These are phyloP conservation scores for Rhodamnia rubescens DNA, from an alignment of 345 rosid genomes.

Conservation along the genomic window DNA sequence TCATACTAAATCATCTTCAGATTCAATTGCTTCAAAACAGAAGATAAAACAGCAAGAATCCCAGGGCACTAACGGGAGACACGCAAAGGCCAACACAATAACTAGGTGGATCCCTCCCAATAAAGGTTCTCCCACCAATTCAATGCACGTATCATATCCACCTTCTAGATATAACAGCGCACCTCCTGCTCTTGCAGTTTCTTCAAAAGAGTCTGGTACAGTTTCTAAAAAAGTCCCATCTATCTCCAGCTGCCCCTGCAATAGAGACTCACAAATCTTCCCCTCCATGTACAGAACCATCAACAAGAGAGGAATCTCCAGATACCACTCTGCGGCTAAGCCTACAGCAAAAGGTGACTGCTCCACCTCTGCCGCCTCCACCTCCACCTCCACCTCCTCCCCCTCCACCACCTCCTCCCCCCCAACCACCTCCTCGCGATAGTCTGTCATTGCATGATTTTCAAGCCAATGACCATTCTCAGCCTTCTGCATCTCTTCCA, in stretches of 20 bases:
- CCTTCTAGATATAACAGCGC: conserved; percentile 75
- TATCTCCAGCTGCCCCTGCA: conserved; percentile 15
- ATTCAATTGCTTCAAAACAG: conserved; percentile 31
- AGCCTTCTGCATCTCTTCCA: conserved; percentile 8
- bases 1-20: conserved; percentile 38
- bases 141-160: conserved; percentile 75
- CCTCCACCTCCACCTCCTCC: conserved; percentile 8
- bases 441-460: not conserved
- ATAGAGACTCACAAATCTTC: conserved; percentile 27
- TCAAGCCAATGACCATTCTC: not conserved
- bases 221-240: conserved; percentile 22
- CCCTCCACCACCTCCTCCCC: conserved; percentile 18
- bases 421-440: not conserved
- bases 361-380: conserved; percentile 15
- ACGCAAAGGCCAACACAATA: conserved; percentile 60
- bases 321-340: conserved; percentile 5
- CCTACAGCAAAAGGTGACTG: conserved; percentile 9
- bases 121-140: conserved; percentile 66
- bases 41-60: conserved; percentile 59
- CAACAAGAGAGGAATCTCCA: conserved; percentile 6
- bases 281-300: conserved; percentile 18
- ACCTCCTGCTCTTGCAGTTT: conserved; percentile 52
- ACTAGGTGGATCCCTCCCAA: conserved; percentile 87
- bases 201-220: conserved; percentile 41
- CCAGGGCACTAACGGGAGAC: conserved; percentile 39